phyloP scores from a whole-genome alignment of 1,284 basidiomycete species.

The Tetrapyrgos nigripes region DNA sequence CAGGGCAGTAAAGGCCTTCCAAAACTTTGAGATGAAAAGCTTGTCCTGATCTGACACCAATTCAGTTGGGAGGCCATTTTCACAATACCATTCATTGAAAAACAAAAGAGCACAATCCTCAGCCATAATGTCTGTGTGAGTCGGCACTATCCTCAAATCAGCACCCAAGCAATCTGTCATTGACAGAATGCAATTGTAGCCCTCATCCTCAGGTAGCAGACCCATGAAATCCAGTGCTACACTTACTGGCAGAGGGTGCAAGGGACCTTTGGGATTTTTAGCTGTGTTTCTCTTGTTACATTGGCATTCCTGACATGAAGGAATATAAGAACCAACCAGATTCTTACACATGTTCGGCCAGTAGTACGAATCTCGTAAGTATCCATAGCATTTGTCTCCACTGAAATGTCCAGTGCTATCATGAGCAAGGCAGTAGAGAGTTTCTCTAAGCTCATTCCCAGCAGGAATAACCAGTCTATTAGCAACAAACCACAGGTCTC shows the following conservation, averaged over 20 bases:
- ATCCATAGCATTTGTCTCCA: conserved; percentile 24
- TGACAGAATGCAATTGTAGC: conserved; percentile 41
- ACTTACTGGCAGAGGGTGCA: conserved; percentile 38
- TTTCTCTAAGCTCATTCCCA: conserved; percentile 18
- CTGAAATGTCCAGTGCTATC: conserved; percentile 29
- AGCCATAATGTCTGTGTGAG: no score
- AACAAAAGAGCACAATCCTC: no score
- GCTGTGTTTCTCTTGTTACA: conserved; percentile 32
- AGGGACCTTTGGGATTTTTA: conserved; percentile 20
- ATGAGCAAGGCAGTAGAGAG: no score
- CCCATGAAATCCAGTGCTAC: conserved; percentile 43
- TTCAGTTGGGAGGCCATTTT: conserved; percentile 33
- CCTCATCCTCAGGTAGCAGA: conserved; percentile 32
- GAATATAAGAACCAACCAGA: conserved; percentile 34
- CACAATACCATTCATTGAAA: conserved; percentile 34
- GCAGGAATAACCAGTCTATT: not conserved
- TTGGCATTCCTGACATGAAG: conserved; percentile 41
- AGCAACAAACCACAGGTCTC: conserved; percentile 15
- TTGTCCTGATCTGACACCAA: no score
- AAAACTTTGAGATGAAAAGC: conserved; percentile 31
- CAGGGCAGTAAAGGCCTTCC: conserved; percentile 11
- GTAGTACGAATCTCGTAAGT: conserved; percentile 32
- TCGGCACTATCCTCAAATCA: no score
- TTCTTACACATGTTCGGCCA: conserved; percentile 43
- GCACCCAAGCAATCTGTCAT: conserved; percentile 46